These are phyloP conservation scores for Hymenoscyphus occultus DNA, from an alignment of 2,329 filamentous ascomycete species.

Conservation along the genomic window DNA sequence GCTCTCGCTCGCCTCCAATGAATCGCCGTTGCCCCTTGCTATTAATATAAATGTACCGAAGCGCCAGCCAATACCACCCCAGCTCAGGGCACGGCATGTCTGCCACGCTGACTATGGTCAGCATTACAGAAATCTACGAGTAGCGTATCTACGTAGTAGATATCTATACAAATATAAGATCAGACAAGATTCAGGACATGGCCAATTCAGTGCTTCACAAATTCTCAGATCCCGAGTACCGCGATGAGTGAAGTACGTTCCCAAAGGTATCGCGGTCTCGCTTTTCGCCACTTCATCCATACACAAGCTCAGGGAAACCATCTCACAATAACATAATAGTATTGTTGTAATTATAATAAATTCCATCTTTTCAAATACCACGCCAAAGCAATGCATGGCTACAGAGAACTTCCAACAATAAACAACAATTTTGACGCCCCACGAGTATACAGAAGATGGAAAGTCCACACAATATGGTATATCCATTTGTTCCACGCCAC, in stretches of 20 bases:
- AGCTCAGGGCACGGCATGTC: neutral
- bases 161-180: too few species aligned
- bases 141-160: too few species aligned
- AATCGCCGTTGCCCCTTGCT: neutral
- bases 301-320: neutral
- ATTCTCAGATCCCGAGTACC: too few species aligned
- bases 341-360: neutral
- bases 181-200: too few species aligned
- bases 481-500: constrained; percentile 18
- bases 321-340: neutral
- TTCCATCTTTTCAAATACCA: neutral
- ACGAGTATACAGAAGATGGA: constrained; percentile 12
- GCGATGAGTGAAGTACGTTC: too few species aligned
- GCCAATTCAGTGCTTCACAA: too few species aligned
- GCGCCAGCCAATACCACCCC: neutral
- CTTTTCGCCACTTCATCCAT: neutral
- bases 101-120: too few species aligned
- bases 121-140: too few species aligned
- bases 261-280: neutral
- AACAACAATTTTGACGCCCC: constrained; percentile 1
- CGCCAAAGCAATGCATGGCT: neutral
- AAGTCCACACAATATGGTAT: constrained; percentile 25
- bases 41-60: constrained; percentile 5
- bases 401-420: neutral
- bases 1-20: neutral